Evolutionary conservation across 345 rosid genomes (phyloP).

Genomic region (Firmiana major): DNA sequence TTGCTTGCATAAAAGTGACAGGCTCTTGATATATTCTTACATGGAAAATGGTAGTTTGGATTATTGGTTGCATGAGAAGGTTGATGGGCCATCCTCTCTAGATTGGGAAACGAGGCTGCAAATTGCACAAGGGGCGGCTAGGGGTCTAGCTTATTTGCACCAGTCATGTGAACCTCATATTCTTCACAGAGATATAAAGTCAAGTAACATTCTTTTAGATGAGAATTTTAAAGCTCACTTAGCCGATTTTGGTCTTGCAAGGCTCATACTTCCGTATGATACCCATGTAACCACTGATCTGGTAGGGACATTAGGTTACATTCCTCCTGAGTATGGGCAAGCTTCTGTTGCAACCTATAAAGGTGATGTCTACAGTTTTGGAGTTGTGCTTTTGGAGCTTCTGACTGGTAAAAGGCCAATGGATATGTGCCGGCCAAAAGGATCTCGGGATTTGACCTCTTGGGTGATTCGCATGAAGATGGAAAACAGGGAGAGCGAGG

Average conservation of each 20-base stretch:
- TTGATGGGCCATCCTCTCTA: constrained; percentile 54
- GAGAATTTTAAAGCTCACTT: constrained; percentile 69
- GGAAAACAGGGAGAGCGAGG: constrained; percentile 59
- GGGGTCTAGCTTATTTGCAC: constrained; percentile 67
- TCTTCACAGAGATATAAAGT: constrained; percentile 74
- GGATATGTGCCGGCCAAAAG: constrained; percentile 75
- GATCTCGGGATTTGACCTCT: constrained; percentile 56
- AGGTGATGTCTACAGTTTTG: constrained; percentile 83
- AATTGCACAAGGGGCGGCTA: constrained; percentile 68
- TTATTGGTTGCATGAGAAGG: constrained; percentile 76
- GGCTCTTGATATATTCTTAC: constrained; percentile 73
- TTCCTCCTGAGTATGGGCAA: constrained; percentile 83
- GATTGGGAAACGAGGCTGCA: constrained; percentile 62
- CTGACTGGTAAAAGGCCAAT: constrained; percentile 74
- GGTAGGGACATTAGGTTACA: constrained; percentile 82
- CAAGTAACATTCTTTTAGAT: constrained; percentile 76
- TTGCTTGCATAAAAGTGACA: constrained; percentile 45
- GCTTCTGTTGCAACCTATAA: constrained; percentile 75
- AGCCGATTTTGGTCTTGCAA: constrained; percentile 85
- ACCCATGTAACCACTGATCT: constrained; percentile 81
- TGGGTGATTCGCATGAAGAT: constrained; percentile 61
- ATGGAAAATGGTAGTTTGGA: constrained; percentile 91
- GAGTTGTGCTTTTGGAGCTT: constrained; percentile 86
- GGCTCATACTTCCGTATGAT: constrained; percentile 63
- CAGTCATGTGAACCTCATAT: constrained; percentile 76